Percentiles rank a stretch among this genome's conserved stretches.
These are phyloP conservation scores for Citrus sp. DNA, from an alignment of 345 rosid species.

Conservation along the genomic window DNA sequence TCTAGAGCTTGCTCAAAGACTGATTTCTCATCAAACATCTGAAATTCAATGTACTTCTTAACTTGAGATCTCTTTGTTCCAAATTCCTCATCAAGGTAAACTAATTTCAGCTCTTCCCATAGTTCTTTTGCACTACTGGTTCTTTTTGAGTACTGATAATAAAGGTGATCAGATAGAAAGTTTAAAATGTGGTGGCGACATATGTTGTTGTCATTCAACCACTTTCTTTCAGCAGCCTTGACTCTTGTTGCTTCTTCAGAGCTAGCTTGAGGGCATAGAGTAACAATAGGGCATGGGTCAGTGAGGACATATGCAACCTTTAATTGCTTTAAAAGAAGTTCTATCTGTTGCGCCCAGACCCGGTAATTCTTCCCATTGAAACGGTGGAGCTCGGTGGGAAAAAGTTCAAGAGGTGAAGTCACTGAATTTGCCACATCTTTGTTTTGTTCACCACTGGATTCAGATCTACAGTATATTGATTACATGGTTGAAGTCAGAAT, in stretches of 20 bases:
- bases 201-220: conserved; percentile 65
- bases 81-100: conserved; percentile 57
- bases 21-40: conserved; percentile 56
- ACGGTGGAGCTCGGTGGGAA: conserved; percentile 43
- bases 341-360: conserved; percentile 61
- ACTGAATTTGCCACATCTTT: conserved; percentile 30
- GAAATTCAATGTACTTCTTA: conserved; percentile 70
- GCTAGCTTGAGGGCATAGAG: conserved; percentile 27
- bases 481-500: conserved; percentile 24
- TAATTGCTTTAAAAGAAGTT: conserved; percentile 61
- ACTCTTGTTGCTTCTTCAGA: conserved; percentile 25
- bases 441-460: conserved; percentile 16
- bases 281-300: conserved; percentile 45
- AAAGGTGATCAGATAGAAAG: conserved; percentile 64
- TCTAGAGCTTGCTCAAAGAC: conserved; percentile 57
- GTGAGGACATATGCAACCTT: conserved; percentile 57
- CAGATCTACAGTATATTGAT: conserved; percentile 33
- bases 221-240: conserved; percentile 40
- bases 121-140: conserved; percentile 60
- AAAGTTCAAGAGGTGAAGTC: conserved; percentile 25
- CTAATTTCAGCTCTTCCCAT: conserved; percentile 77
- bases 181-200: conserved; percentile 63
- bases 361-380: conserved; percentile 74
- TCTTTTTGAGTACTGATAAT: conserved; percentile 49
- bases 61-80: conserved; percentile 66